Base-by-base conservation (phyloP, 352 stramenopile genomes). In the Phytophthora chlamydospora region DNA sequence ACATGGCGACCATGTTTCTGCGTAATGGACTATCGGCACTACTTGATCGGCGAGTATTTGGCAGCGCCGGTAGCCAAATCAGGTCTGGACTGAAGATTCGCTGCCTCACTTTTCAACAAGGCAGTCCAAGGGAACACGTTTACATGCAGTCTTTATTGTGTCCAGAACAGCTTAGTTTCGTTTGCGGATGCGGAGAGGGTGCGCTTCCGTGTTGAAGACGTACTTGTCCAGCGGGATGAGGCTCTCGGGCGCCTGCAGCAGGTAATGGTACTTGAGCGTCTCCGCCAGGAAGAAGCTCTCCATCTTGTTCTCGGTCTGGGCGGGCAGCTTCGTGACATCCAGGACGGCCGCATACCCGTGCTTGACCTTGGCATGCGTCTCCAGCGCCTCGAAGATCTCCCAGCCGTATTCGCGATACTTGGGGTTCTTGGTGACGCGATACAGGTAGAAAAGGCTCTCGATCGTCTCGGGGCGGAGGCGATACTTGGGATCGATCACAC, bases 281-380 rank as follows among this genome's bases (percentile, higher is more conserved):
- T 99, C 98, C 11, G 97, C 96, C 32, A 99, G 64, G 71, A 99
- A 99, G 75, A 99, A 99, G 47, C 88, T 98, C 75, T 99, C 96
- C 97, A 99, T 98, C 54, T 95, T 89, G 85, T 99, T 89, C 16
- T 98, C 84, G n/a, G 90, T 82, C 31, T 59, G 46, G 17, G 74
- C 48, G 4, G 70, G 69, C 31, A 89, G 38, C 41, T 87, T 29
- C 2, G 67, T 75, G 19, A 89, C 78, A 52, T 93, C 62, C 19
- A 68, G 8, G 35, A 90, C 48, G 44, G 76, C 76, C 10, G 90
- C 96, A 63, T 98, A 99, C 5, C 87, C 96, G 63, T 83, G 83
- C 19, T 86, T 73, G 17, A 89, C 90, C 70, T 94, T 95, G 60
- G 94, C 95, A 62, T 98, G 81, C 19, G 80, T 81, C 55, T 99